Base-by-base conservation (phyloP, 805 yeast species). In the Saturnispora besseyi region DNA sequence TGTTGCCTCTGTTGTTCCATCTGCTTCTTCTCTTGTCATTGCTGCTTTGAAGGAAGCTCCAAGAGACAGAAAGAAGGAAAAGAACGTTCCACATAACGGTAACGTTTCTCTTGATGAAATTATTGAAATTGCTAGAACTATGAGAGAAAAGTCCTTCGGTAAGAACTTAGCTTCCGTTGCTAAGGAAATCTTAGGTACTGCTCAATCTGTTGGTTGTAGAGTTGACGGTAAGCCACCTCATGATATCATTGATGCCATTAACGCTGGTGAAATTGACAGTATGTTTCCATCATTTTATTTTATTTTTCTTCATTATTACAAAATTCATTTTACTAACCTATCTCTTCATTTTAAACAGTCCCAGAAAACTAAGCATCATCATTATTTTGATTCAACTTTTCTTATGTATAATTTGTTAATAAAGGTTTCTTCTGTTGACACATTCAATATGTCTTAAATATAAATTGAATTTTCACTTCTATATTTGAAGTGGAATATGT, bases 11-110 rank as follows among this genome's bases (percentile, higher is more conserved):
- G 98, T 93, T 74, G 99, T 93, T 57, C 99, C 99, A 78, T 84
- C 98, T 74, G 99, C 99, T 66, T 91, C 98, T 54, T 89, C 99
- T 64, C 83, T 93, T 69, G 96, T 93, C 73, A 93, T 93, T 77
- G 88, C 96, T 73, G 99, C 99, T 65, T 82, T 93, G 72, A 93
- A 93, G 83, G 99, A 93, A 82, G 89, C 99, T 65, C 96, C 96
- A 72, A 91, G 99, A 87, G 99, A 93, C 84, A 85, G 96, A 82
- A 93, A 93, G 95, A 93, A 93, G 95, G 98, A 93, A 73, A 93
- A 93, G 93, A 91, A 93, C 81, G 87, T 93, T 76, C 89, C 90
- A 83, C 99, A 93, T 87, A 83, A 82, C 73, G 99, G 99, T 81
- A 93, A 91, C 91, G 82, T 93, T 69, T 88, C 96, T 68, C 81